Base-by-base conservation (phyloP, 1,284 basidiomycete species). In the Pseudomicrostroma phylloplanum region DNA sequence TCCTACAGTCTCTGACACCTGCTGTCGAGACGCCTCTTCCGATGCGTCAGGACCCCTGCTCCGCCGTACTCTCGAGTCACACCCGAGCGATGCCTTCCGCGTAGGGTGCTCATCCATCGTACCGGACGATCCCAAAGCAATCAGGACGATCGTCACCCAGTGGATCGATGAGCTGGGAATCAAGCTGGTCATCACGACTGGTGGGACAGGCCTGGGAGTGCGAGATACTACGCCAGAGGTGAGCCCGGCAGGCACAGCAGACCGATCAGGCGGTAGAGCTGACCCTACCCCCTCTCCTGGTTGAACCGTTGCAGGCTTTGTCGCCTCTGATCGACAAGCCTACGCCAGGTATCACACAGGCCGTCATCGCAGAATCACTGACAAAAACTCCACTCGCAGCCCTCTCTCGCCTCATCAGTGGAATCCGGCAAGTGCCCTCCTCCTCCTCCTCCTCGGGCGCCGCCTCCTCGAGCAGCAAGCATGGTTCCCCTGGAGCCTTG, bases 151-250 rank as follows among this genome's bases (percentile, higher is more conserved):
- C 3, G 61, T 69, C 2, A 40, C 53, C 53, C 13, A 26, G 17
- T 67, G 70, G 60, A 26, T 61, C 6, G 71, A 73, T 39, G 39
- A n/a, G 7, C 15, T 25, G 8, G 7, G 4, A 0, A 30, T 68
- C 6, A 57, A 67, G 6, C 57, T 74, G 23, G 63, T 74, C 25
- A 81, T 92, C 62, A 90, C 89, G 3, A 89, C 88, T 0, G 91
- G 91, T 11, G 91, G 91, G 1, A 93, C 91, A 0, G 91, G 91
- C 4, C 91, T 92, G 73, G 88, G 90, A 1, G 81, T 84, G 40
- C 82, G 88, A 63, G 91, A 92, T 79, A 80, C 82, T 43, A 92
- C 90, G 6, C 90, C 90, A 46, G 89, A 92, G 83, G 90, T 89
- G 69, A 55, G 69, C 59, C 36, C 58, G 15, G 42, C 41, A 53